Percentiles rank a stretch among this genome's conserved stretches.
phyloP scores from a whole-genome alignment of 2,329 filamentous ascomycete genomes.

The Catunica adiposa region DNA sequence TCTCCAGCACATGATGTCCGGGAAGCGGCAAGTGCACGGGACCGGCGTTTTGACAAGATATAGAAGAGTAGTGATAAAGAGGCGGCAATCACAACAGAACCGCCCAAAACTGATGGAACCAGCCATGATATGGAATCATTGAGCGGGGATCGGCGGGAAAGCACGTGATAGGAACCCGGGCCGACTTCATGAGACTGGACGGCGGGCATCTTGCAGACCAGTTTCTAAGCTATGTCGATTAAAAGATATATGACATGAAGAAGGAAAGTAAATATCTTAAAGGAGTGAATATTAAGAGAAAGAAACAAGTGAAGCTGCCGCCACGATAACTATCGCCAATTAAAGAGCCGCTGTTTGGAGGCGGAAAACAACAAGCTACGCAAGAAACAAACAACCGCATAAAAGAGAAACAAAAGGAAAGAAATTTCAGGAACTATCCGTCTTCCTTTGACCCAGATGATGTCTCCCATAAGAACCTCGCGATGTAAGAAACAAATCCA shows the following conservation, averaged over 20 bases:
- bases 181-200: slow-evolving; percentile 8
- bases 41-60: slow-evolving; percentile 22
- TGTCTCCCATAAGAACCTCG: too few relatives aligned
- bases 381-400: neutral
- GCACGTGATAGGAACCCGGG: neutral
- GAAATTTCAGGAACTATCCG: neutral
- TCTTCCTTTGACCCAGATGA: too few relatives aligned
- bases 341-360: too few relatives aligned
- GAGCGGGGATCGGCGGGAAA: neutral
- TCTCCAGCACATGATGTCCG: neutral
- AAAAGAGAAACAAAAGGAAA: neutral
- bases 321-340: too few relatives aligned
- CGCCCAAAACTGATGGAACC: slow-evolving; percentile 31
- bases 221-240: too few relatives aligned
- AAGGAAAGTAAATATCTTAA: too few relatives aligned
- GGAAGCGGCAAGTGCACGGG: slow-evolving; percentile 11
- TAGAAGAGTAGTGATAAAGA: slow-evolving; percentile 28
- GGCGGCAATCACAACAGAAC: slow-evolving; percentile 30
- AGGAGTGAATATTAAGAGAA: neutral
- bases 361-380: neutral
- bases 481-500: too few relatives aligned
- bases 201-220: slow-evolving; percentile 10
- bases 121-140: slow-evolving; percentile 21
- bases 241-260: neutral
- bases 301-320: neutral